Evolutionary conservation across 2,329 filamentous ascomycete genomes (phyloP).

Genomic region (Diaporthe batatas): DNA sequence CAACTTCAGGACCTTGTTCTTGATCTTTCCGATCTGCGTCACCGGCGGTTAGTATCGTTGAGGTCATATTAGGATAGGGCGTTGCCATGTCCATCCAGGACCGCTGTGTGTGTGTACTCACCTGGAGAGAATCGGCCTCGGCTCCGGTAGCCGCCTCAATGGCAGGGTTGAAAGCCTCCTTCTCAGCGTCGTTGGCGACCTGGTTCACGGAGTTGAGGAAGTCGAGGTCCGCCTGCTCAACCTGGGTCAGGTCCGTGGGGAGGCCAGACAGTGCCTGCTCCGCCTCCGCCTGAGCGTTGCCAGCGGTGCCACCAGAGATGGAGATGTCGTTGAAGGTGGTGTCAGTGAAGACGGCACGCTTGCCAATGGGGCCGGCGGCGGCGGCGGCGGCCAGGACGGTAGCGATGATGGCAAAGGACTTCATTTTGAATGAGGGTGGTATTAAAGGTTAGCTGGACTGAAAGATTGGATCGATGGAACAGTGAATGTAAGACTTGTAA

Average conservation of each 20-base stretch:
- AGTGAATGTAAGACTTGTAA: slow-evolving; percentile 36
- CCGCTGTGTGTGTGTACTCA: slow-evolving; percentile 42
- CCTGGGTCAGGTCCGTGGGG: slow-evolving; percentile 53
- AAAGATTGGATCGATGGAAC: slow-evolving; percentile 25
- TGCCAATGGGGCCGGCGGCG: slow-evolving; percentile 40
- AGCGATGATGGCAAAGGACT: slow-evolving; percentile 47
- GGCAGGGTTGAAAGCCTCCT: slow-evolving; percentile 60
- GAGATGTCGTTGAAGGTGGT: slow-evolving; percentile 54
- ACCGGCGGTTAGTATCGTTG: neutral
- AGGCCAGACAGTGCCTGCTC: slow-evolving; percentile 49
- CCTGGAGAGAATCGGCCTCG: slow-evolving; percentile 57
- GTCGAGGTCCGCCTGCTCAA: slow-evolving; percentile 56
- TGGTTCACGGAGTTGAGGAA: slow-evolving; percentile 58
- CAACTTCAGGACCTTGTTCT: slow-evolving; percentile 65
- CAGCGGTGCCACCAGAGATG: slow-evolving; percentile 53
- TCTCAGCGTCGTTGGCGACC: slow-evolving; percentile 61
- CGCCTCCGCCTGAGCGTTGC: slow-evolving; percentile 52
- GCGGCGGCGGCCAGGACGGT: slow-evolving; percentile 43
- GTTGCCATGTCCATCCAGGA: neutral
- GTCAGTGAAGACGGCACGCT: slow-evolving; percentile 47
- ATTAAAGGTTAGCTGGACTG: slow-evolving; percentile 11
- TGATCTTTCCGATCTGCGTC: slow-evolving; percentile 58
- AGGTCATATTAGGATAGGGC: neutral
- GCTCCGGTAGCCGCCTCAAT: slow-evolving; percentile 56
- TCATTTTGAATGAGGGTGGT: slow-evolving; percentile 45